These are phyloP conservation scores for Ceratocystis destructans DNA, from an alignment of 2,329 filamentous ascomycete genomes.

Conservation along the genomic window DNA sequence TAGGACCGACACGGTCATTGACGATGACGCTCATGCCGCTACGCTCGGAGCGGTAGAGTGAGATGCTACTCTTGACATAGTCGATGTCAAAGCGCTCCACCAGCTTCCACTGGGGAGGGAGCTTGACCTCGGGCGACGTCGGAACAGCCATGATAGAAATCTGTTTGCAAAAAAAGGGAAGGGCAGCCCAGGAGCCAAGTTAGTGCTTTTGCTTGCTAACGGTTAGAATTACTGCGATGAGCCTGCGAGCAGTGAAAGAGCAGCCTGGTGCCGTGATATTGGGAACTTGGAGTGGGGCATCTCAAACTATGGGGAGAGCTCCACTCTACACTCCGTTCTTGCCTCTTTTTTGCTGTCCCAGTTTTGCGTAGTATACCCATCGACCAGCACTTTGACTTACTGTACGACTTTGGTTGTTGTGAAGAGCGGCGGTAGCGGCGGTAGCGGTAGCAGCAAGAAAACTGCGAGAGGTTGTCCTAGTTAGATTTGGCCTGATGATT, in stretches of 20 bases:
- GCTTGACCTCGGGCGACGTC: slow-evolving; percentile 11
- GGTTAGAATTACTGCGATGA: background rate
- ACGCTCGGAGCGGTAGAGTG: slow-evolving; percentile 87
- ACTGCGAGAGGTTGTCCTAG: background rate
- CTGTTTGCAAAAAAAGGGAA: background rate
- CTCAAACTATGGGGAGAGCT: background rate
- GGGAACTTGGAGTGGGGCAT: slow-evolving; percentile 1
- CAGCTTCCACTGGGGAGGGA: slow-evolving; percentile 18
- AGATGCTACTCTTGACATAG: slow-evolving; percentile 77
- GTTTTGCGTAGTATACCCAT: background rate
- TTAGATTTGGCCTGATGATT: slow-evolving; percentile 10
- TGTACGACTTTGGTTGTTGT: background rate
- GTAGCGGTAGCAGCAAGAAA: background rate
- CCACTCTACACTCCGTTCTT: background rate
- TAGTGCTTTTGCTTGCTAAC: background rate
- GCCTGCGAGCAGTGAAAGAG: background rate
- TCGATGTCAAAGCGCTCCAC: slow-evolving; percentile 77
- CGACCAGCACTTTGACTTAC: background rate
- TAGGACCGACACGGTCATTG: slow-evolving; percentile 85
- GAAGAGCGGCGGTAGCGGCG: background rate
- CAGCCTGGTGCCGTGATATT: background rate
- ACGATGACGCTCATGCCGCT: slow-evolving; percentile 93
- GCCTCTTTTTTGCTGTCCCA: background rate
- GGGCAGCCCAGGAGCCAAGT: background rate
- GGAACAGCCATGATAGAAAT: slow-evolving; percentile 14